phyloP scores from a whole-genome alignment of 345 rosid genomes.

The Populus ilicifolia region DNA sequence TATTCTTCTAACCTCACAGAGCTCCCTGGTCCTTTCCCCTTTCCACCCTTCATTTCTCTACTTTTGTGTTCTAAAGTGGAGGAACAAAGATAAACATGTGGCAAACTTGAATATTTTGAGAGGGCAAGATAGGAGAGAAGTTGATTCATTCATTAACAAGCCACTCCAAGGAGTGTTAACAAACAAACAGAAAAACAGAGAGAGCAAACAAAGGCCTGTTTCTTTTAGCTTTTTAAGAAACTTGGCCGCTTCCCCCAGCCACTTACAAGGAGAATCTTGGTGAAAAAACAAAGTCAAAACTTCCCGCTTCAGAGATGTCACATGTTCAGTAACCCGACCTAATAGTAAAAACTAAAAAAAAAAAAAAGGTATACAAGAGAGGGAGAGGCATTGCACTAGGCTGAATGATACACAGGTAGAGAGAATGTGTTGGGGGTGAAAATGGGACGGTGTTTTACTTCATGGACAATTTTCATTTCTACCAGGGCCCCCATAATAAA shows the following conservation, averaged over 20 bases:
- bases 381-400: slow-evolving; percentile 27
- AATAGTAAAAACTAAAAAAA: slow-evolving; percentile 16
- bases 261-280: slow-evolving; percentile 39
- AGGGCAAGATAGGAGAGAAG: background rate
- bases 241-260: slow-evolving; percentile 33
- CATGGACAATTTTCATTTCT: slow-evolving; percentile 71
- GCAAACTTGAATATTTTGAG: background rate
- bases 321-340: slow-evolving; percentile 35
- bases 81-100: background rate
- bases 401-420: slow-evolving; percentile 48
- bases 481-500: slow-evolving; percentile 95
- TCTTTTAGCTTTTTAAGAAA: slow-evolving; percentile 46
- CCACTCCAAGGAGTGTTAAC: slow-evolving; percentile 39
- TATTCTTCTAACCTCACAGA: background rate
- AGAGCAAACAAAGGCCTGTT: slow-evolving; percentile 32
- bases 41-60: background rate
- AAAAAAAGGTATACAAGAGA: slow-evolving; percentile 27
- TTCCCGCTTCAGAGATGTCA: slow-evolving; percentile 39
- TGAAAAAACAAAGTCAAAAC: slow-evolving; percentile 38
- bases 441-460: slow-evolving; percentile 7
- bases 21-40: background rate
- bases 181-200: slow-evolving; percentile 41
- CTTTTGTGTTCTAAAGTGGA: background rate
- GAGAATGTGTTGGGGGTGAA: background rate
- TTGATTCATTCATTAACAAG: slow-evolving; percentile 29